Evolutionary conservation across 163 green algal genomes (phyloP).

Genomic region (Scenedesmus sp.): DNA sequence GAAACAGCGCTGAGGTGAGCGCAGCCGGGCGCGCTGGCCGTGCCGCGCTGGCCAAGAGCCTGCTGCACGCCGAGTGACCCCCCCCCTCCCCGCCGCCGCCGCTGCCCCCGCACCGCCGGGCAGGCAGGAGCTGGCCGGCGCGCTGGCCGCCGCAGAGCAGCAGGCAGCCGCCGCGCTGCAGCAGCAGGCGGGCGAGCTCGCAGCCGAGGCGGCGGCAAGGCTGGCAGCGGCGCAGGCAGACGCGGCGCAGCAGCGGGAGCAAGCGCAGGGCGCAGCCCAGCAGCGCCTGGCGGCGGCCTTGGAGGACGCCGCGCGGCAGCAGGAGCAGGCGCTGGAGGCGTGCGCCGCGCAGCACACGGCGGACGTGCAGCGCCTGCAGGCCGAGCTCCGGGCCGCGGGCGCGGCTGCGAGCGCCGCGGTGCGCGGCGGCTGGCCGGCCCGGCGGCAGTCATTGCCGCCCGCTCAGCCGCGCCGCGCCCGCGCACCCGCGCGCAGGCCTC

Average conservation of each 20-base stretch:
- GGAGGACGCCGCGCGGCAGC: constrained; percentile 15
- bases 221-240: constrained; percentile 19
- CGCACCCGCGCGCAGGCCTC: constrained; percentile 21
- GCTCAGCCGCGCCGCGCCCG: neutral
- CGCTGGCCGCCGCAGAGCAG: constrained; percentile 20
- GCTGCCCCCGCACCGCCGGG: neutral
- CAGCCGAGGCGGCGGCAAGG: constrained; percentile 7
- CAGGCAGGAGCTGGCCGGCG: constrained; percentile 35
- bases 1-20: constrained; percentile 13
- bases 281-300: constrained; percentile 19
- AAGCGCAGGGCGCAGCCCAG: neutral
- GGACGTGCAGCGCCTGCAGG: too few species aligned
- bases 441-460: too few species aligned
- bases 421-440: too few species aligned
- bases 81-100: neutral
- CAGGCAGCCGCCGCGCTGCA: constrained; percentile 22
- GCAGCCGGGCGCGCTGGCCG: neutral
- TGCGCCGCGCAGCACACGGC: too few species aligned
- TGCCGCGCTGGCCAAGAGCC: neutral
- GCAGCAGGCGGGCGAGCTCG: constrained; percentile 11
- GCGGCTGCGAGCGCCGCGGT: too few species aligned
- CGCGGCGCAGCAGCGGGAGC: constrained; percentile 11
- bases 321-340: constrained; percentile 33
- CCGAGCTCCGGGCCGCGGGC: too few species aligned
- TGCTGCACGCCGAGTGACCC: neutral